phyloP scores from a whole-genome alignment of 1,139 yeast genomes.

The Nakaseomyces delphensis region DNA sequence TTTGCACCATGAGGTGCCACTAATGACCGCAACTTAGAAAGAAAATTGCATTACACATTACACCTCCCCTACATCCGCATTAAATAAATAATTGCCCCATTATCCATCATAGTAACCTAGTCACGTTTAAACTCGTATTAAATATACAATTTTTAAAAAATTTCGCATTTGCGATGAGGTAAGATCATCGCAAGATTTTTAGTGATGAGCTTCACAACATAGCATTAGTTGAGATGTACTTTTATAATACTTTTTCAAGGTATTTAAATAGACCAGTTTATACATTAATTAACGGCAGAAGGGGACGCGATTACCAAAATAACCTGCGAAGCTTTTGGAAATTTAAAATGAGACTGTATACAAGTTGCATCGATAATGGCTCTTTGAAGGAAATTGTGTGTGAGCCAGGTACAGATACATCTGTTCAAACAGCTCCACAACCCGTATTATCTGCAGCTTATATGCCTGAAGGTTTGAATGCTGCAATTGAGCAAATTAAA shows the following conservation, averaged over 20 bases:
- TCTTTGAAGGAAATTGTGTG: conserved; percentile 43
- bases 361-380: conserved; percentile 29
- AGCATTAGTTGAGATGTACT: no score
- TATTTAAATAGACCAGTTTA: no score
- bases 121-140: neutral
- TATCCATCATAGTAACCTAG: no score
- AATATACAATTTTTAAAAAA: neutral
- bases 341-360: conserved; percentile 23
- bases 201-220: neutral
- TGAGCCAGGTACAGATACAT: conserved; percentile 58
- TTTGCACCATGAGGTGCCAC: conserved; percentile 30
- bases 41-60: no score
- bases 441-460: conserved; percentile 41
- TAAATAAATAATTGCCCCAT: no score
- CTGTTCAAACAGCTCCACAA: conserved; percentile 48
- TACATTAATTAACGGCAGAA: no score
- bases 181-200: neutral
- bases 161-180: neutral
- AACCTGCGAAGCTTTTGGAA: neutral
- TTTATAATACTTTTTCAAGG: no score
- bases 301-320: no score
- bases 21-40: no score
- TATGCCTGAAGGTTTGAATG: conserved; percentile 33
- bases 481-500: conserved; percentile 17
- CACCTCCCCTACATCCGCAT: no score